Conservation (phyloP, 768 basidiomycete genomes). For the Psilocybe cubensis region DNA sequence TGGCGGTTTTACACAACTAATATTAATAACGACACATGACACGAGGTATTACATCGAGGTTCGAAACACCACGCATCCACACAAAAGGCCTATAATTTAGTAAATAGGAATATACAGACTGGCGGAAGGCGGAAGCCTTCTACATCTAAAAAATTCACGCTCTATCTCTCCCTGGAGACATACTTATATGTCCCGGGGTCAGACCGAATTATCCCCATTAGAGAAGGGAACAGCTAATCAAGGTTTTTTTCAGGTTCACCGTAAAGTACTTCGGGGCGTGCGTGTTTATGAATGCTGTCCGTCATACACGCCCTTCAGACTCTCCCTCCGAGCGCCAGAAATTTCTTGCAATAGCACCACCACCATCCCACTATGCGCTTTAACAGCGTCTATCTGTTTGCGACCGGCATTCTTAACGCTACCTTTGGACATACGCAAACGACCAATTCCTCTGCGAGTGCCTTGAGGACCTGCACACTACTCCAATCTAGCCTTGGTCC, state of each 20-base stretch:
- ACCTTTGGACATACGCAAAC: conserved; percentile 12
- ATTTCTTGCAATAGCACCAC: conserved; percentile 16
- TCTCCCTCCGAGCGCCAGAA: conserved; percentile 9
- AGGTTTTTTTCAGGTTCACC: conserved; percentile 17
- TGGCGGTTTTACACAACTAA: conserved; percentile 11
- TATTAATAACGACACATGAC: conserved; percentile 5
- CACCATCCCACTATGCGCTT: conserved; percentile 22
- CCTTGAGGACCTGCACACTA: conserved; percentile 21
- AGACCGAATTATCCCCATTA: conserved; percentile 21
- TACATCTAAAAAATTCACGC: not conserved
- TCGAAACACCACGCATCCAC: not conserved
- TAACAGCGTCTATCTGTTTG: conserved; percentile 14
- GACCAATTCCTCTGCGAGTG: conserved; percentile 11
- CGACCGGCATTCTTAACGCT: conserved; percentile 12
- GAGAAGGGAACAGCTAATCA: conserved; percentile 22
- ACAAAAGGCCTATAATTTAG: not conserved
- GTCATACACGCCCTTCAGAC: conserved; percentile 9
- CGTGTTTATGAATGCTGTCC: conserved; percentile 16
- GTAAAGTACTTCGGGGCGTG: conserved; percentile 8
- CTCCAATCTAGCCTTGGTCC: conserved; percentile 26
- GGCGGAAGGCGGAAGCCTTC: not conserved
- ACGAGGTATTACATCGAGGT: conserved; percentile 15
- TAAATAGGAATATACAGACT: not conserved
- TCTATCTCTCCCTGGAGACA: conserved; percentile 2
- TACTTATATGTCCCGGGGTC: conserved; percentile 10